Percentiles rank a stretch among this genome's conserved stretches.
These are phyloP conservation scores for Sclerotinia glacialis DNA, from an alignment of 2,329 filamentous ascomycete genomes.

Conservation along the genomic window DNA sequence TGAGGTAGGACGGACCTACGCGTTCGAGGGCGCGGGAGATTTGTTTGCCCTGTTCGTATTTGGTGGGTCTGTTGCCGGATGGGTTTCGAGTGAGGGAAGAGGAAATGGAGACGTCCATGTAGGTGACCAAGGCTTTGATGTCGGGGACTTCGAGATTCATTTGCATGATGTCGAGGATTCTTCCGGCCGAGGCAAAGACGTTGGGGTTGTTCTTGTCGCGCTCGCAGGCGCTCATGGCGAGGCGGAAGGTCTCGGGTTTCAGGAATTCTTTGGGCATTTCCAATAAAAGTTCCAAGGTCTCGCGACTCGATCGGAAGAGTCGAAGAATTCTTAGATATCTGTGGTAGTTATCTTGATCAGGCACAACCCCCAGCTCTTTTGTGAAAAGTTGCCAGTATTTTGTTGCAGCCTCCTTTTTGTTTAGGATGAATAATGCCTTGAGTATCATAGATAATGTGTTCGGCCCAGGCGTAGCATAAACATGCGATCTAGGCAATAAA, in stretches of 20 bases:
- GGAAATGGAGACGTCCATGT: slow-evolving; percentile 53
- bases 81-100: slow-evolving; percentile 39
- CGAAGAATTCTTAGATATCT: slow-evolving; percentile 66
- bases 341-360: slow-evolving; percentile 70
- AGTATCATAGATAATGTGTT: slow-evolving; percentile 69
- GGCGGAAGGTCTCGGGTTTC: slow-evolving; percentile 58
- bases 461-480: slow-evolving; percentile 47
- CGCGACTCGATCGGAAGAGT: slow-evolving; percentile 61
- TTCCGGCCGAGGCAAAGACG: slow-evolving; percentile 61
- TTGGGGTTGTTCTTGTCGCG: slow-evolving; percentile 75
- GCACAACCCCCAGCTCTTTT: slow-evolving; percentile 56
- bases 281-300: slow-evolving; percentile 58
- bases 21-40: slow-evolving; percentile 50
- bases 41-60: slow-evolving; percentile 43
- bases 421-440: slow-evolving; percentile 58
- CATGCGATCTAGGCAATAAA: slow-evolving; percentile 24
- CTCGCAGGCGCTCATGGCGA: slow-evolving; percentile 71
- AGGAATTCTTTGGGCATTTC: slow-evolving; percentile 49
- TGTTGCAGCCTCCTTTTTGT: slow-evolving; percentile 59
- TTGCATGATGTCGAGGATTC: slow-evolving; percentile 64
- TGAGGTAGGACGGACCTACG: slow-evolving; percentile 39
- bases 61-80: slow-evolving; percentile 38
- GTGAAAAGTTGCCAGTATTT: slow-evolving; percentile 79
- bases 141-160: slow-evolving; percentile 48
- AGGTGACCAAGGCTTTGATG: slow-evolving; percentile 50